phyloP scores from a whole-genome alignment of 352 stramenopile genomes.

The Hyaloperonospora brassicae region DNA sequence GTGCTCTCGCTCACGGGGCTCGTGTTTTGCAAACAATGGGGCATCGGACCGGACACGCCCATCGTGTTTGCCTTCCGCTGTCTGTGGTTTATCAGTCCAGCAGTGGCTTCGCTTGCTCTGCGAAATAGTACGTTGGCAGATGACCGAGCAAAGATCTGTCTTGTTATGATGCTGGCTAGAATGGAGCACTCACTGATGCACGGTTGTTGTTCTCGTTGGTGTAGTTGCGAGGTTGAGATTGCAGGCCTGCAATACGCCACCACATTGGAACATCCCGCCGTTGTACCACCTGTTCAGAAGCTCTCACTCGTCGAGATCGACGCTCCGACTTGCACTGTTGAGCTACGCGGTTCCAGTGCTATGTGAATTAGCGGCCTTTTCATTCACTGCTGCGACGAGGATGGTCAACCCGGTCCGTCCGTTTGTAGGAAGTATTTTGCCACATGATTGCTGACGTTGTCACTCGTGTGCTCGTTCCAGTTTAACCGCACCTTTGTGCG shows the following conservation, averaged over 20 bases:
- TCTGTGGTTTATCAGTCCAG: conserved; percentile 72
- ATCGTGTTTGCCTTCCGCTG: conserved; percentile 46
- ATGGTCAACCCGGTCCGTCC: conserved; percentile 81
- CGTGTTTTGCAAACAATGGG: conserved; percentile 81
- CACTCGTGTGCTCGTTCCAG: conserved; percentile 24
- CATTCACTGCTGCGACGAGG: conserved; percentile 76
- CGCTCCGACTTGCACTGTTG: conserved; percentile 62
- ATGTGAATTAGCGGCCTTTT: conserved; percentile 78
- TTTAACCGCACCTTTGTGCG: conserved; percentile 83
- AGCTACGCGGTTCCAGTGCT: conserved; percentile 79
- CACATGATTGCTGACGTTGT: conserved; percentile 2
- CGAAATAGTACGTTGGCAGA: conserved; percentile 46
- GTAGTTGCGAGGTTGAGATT: conserved; percentile 61
- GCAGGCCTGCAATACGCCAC: conserved; percentile 68
- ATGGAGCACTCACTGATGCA: background rate
- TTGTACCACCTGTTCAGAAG: conserved; percentile 77
- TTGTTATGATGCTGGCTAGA: too few species aligned
- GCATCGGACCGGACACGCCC: conserved; percentile 37
- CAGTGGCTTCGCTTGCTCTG: conserved; percentile 59
- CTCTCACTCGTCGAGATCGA: conserved; percentile 64
- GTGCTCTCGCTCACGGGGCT: conserved; percentile 73
- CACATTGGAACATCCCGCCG: conserved; percentile 79
- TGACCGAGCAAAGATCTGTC: background rate
- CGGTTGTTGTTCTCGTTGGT: conserved; percentile 11
- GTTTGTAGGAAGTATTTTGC: background rate